Percentiles rank a stretch among this genome's conserved stretches.
Evolutionary conservation across 768 basidiomycete genomes (phyloP).

Genomic region (Rhodotorula paludigena): DNA sequence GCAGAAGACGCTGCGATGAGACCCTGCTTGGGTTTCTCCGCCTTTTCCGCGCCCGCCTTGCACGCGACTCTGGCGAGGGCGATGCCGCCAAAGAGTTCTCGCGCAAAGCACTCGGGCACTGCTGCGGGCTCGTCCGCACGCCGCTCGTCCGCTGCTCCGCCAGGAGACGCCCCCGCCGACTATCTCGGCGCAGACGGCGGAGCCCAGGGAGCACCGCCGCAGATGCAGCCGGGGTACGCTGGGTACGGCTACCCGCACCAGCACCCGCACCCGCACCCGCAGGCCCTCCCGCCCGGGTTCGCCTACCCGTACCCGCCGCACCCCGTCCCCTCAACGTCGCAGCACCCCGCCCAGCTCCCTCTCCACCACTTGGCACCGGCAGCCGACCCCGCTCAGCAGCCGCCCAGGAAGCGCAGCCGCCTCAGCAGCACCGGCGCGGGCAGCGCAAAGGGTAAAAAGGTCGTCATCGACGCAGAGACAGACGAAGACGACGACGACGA

Average conservation of each 20-base stretch:
- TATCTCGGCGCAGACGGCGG: too few species aligned
- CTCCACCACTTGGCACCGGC: too few species aligned
- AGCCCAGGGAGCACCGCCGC: too few species aligned
- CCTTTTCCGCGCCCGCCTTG: not conserved
- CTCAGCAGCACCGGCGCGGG: not conserved
- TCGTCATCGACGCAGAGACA: not conserved
- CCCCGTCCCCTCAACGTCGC: not conserved
- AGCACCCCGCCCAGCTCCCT: not conserved
- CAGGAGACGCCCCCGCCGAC: too few species aligned
- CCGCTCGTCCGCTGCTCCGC: not conserved
- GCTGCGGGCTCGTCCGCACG: not conserved
- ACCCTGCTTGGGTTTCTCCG: not conserved
- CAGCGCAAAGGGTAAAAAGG: not conserved
- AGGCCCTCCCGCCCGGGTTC: not conserved
- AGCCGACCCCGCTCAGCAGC: not conserved
- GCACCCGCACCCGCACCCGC: not conserved
- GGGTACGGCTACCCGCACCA: not conserved
- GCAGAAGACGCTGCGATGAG: too few species aligned
- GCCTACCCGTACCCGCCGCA: not conserved
- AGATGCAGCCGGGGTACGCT: not conserved
- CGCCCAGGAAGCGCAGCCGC: not conserved
- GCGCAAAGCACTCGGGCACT: not conserved
- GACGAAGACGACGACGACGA: constrained; percentile 3
- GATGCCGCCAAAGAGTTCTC: too few species aligned
- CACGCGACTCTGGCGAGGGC: not conserved